phyloP scores from a whole-genome alignment of 805 yeast species.

The Ogataea nakhonphanomensis region DNA sequence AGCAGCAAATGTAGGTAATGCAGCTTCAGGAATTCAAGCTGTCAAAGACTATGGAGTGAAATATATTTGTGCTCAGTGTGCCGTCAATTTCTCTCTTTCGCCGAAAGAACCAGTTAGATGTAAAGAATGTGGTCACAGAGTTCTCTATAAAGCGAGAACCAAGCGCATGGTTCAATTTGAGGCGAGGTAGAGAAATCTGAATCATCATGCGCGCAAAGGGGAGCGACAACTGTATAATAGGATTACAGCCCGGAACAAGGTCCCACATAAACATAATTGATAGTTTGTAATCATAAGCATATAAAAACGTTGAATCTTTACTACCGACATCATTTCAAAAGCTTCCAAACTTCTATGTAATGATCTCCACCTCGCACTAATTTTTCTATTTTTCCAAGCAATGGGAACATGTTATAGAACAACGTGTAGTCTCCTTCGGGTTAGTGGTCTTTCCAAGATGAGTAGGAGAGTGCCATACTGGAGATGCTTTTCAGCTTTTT shows the following conservation, averaged over 20 bases:
- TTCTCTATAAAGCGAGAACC: constrained; percentile 93
- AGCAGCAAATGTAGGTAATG: constrained; percentile 70
- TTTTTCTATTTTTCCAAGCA: too few species aligned
- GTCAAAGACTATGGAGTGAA: constrained; percentile 76
- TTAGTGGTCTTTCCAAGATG: too few species aligned
- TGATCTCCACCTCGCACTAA: too few species aligned
- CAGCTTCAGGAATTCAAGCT: constrained; percentile 75
- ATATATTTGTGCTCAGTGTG: constrained; percentile 96
- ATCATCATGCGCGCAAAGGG: not conserved
- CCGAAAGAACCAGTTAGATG: constrained; percentile 97
- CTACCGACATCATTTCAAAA: too few species aligned
- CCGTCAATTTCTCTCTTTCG: constrained; percentile 78
- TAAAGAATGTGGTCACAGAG: constrained; percentile 98
- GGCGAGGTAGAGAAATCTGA: constrained; percentile 49
- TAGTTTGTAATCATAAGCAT: not conserved
- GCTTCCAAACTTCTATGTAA: too few species aligned
- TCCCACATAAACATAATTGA: too few species aligned
- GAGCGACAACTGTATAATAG: not conserved
- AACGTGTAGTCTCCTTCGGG: too few species aligned
- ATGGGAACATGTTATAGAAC: too few species aligned
- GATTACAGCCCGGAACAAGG: too few species aligned
- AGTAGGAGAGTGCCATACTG: too few species aligned
- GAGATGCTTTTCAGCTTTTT: too few species aligned
- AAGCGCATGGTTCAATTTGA: constrained; percentile 93
- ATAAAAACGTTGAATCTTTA: not conserved